Conservation (phyloP, 306 rosid genomes). For the Cucumis hystrix region DNA sequence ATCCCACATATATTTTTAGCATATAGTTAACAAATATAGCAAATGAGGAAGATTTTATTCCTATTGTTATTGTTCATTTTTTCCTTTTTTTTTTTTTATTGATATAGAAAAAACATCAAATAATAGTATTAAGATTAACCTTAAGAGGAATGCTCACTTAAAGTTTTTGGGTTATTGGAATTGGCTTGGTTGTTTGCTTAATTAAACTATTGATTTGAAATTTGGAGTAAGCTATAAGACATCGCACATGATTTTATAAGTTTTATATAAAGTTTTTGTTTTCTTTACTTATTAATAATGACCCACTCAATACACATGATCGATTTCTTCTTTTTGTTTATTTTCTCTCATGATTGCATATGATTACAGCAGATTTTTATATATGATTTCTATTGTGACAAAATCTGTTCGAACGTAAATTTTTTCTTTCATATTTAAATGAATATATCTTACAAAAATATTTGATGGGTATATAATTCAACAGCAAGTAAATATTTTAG, state of each 20-base stretch:
- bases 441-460: background rate
- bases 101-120: no score
- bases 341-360: background rate
- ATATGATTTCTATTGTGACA: background rate
- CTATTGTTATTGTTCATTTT: no score
- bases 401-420: background rate
- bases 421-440: background rate
- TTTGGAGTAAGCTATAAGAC: background rate
- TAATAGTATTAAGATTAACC: no score
- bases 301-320: background rate
- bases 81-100: no score
- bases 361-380: background rate
- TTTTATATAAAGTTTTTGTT: background rate
- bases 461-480: no score
- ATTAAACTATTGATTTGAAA: background rate
- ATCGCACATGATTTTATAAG: background rate
- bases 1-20: no score
- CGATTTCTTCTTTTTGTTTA: background rate
- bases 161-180: background rate
- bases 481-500: no score
- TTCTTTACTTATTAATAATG: background rate
- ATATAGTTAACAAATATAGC: no score
- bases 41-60: no score
- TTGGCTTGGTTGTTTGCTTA: background rate
- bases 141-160: background rate